Evolutionary conservation across 495 filamentous ascomycete genomes (phyloP).

Genomic region (Annulohypoxylon stygium): DNA sequence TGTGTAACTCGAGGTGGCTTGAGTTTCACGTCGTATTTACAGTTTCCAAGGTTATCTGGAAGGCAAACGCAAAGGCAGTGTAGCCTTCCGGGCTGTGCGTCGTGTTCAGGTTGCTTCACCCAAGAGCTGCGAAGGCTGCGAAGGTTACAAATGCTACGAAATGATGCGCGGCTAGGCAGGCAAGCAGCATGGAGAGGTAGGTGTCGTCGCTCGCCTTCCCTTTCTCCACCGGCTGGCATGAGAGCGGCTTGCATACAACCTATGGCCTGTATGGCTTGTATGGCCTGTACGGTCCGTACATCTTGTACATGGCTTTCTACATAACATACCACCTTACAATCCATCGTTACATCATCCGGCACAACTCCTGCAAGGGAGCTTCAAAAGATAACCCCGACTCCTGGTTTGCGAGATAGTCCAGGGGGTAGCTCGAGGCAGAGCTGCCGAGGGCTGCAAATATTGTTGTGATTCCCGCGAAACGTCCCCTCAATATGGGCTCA

Average conservation of each 20-base stretch:
- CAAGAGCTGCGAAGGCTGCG: background rate
- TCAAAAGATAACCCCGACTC: slow-evolving; percentile 36
- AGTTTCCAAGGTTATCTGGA: slow-evolving; percentile 26
- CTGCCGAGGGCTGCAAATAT: slow-evolving; percentile 33
- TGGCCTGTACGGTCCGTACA: background rate
- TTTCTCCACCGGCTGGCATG: slow-evolving; percentile 18
- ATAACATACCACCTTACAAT: slow-evolving; percentile 37
- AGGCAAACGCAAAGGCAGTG: slow-evolving; percentile 35
- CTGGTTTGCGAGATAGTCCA: slow-evolving; percentile 22
- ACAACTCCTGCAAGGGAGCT: slow-evolving; percentile 44
- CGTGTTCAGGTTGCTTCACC: slow-evolving; percentile 23
- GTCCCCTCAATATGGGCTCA: slow-evolving; percentile 44
- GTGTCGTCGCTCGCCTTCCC: slow-evolving; percentile 23
- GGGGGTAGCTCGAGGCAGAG: slow-evolving; percentile 24
- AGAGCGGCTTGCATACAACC: background rate
- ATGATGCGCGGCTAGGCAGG: slow-evolving; percentile 21
- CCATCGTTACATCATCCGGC: slow-evolving; percentile 46
- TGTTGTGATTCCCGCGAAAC: slow-evolving; percentile 22
- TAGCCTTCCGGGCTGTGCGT: slow-evolving; percentile 39
- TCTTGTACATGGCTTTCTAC: slow-evolving; percentile 15
- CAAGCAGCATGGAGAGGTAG: slow-evolving; percentile 2
- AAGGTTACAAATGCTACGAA: background rate
- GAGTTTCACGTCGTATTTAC: slow-evolving; percentile 42
- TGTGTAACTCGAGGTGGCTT: slow-evolving; percentile 41
- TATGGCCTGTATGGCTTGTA: slow-evolving; percentile 28